Evolutionary conservation across 169 alveolate species (phyloP).

Genomic region (Cyclospora cayetanensis): DNA sequence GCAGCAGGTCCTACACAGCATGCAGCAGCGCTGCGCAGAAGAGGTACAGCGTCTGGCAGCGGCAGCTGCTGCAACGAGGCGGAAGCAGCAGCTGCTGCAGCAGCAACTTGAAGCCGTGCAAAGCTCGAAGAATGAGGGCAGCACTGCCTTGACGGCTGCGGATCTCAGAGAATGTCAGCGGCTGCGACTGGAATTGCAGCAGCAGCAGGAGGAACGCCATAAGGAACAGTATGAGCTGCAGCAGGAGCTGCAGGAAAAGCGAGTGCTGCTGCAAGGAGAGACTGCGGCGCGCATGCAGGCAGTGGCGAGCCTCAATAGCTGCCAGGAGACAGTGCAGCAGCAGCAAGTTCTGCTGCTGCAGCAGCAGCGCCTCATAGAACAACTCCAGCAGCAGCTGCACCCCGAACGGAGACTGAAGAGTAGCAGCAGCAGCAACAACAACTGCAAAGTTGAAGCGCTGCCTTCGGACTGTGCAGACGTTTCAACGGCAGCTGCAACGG

Average conservation of each 20-base stretch:
- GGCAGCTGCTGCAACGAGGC: not conserved
- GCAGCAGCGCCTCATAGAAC: conserved; percentile 1
- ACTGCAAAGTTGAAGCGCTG: not conserved
- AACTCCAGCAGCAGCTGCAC: conserved; percentile 1
- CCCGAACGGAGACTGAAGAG: not conserved
- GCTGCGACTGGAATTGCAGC: not conserved
- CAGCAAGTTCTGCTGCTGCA: not conserved
- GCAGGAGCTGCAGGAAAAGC: not conserved
- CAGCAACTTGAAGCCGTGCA: not conserved
- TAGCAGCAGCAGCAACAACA: conserved; percentile 5
- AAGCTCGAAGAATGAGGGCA: not conserved
- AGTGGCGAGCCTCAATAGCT: not conserved
- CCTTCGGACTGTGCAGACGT: not conserved
- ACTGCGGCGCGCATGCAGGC: not conserved
- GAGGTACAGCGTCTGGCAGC: not conserved
- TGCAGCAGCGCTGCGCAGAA: not conserved
- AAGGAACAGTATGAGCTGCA: not conserved
- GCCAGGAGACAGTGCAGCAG: conserved; percentile 7
- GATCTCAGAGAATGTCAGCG: not conserved
- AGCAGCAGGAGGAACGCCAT: not conserved
- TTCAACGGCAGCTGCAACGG: conserved; percentile 13
- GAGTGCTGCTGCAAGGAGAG: not conserved
- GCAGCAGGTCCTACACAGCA: not conserved
- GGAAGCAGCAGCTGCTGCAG: conserved; percentile 51
- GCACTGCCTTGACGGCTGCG: not conserved